Evolutionary conservation across 2,329 filamentous ascomycete species (phyloP).

Genomic region (Coniochaeta sp.): DNA sequence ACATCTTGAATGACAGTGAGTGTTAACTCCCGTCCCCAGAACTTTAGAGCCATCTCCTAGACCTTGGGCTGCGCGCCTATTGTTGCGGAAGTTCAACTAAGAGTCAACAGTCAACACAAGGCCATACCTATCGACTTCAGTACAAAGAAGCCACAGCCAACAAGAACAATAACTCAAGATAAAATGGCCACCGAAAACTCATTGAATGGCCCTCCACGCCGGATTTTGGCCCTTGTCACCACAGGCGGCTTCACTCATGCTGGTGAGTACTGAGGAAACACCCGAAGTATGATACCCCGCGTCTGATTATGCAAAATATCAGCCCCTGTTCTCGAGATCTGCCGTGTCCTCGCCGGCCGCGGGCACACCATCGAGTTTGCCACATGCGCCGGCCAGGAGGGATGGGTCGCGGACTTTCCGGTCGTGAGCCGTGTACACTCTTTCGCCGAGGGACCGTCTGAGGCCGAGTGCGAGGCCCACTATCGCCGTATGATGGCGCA

Average conservation of each 20-base stretch:
- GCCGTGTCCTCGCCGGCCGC: slow-evolving; percentile 16
- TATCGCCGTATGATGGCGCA: neutral
- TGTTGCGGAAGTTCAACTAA: too few species aligned
- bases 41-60: too few species aligned
- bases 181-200: neutral
- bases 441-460: neutral
- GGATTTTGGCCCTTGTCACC: slow-evolving; percentile 9
- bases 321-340: slow-evolving; percentile 22
- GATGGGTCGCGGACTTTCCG: slow-evolving; percentile 15
- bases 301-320: neutral
- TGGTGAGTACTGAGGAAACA: slow-evolving; percentile 4
- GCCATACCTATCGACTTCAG: too few species aligned
- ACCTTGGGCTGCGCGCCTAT: too few species aligned
- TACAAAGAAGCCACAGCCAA: too few species aligned
- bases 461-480: neutral
- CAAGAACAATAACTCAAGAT: too few species aligned
- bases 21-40: too few species aligned
- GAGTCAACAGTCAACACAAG: too few species aligned
- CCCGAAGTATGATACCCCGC: neutral
- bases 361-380: slow-evolving; percentile 23
- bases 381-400: slow-evolving; percentile 21
- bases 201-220: neutral
- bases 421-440: slow-evolving; percentile 6
- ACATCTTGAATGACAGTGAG: too few species aligned
- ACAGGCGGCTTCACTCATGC: slow-evolving; percentile 18